Conservation (phyloP, 1,284 basidiomycete species). For the Papiliotrema laurentii region DNA sequence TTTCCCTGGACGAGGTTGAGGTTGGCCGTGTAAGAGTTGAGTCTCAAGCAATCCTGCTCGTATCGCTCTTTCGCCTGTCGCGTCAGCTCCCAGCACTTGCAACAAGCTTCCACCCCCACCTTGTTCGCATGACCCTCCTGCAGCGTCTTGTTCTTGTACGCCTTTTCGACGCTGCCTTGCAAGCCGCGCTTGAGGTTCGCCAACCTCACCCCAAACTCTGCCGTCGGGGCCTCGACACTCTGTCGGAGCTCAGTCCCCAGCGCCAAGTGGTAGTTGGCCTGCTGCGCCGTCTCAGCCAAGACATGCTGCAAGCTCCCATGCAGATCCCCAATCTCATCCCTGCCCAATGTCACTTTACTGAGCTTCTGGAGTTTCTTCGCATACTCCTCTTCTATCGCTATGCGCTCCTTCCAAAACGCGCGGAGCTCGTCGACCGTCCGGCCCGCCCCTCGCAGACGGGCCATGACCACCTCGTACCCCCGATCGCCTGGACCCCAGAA, state of each 20-base stretch:
- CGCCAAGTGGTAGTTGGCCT: conserved; percentile 55
- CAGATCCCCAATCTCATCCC: conserved; percentile 87
- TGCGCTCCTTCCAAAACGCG: conserved; percentile 87
- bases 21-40: conserved; percentile 95
- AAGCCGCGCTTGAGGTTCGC: conserved; percentile 63
- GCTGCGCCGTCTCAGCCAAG: conserved; percentile 76
- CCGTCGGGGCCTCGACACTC: conserved; percentile 66
- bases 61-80: conserved; percentile 80
- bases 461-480: conserved; percentile 85
- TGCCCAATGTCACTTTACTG: conserved; percentile 69
- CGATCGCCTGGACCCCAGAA: conserved; percentile 87
- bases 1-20: conserved; percentile 87
- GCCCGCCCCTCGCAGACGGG: conserved; percentile 76
- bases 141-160: conserved; percentile 77
- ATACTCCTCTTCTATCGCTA: conserved; percentile 82
- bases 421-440: conserved; percentile 84
- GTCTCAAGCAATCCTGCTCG: conserved; percentile 86
- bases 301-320: conserved; percentile 72
- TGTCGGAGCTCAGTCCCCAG: conserved; percentile 70
- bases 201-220: conserved; percentile 63
- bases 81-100: background rate
- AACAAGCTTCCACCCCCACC: conserved; percentile 30
- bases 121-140: conserved; percentile 79
- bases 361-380: conserved; percentile 80
- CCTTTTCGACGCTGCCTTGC: conserved; percentile 75